Percentiles rank a stretch among this genome's conserved stretches.
Evolutionary conservation across 495 filamentous ascomycete genomes (phyloP).

Genomic region (Penicillium paradoxum): DNA sequence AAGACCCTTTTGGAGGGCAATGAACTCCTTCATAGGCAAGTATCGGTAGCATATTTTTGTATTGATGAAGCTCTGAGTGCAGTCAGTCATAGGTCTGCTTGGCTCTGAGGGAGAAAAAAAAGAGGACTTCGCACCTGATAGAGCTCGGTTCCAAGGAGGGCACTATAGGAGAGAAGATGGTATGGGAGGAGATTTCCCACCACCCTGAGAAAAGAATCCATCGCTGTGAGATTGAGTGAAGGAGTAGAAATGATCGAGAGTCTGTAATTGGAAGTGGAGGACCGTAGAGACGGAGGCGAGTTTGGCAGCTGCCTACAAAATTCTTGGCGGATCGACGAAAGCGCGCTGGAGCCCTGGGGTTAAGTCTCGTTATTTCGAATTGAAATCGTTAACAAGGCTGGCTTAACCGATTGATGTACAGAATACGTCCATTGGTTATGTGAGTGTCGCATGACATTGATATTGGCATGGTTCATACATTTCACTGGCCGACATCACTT

Average conservation of each 20-base stretch:
- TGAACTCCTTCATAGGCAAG: conserved; percentile 47
- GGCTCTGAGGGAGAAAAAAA: too few relatives aligned
- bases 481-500: too few relatives aligned
- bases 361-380: too few relatives aligned
- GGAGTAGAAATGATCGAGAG: background rate
- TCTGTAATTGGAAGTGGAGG: background rate
- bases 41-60: conserved; percentile 45
- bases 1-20: conserved; percentile 45
- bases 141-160: conserved; percentile 48
- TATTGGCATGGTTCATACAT: background rate
- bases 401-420: background rate
- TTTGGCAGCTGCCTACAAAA: background rate
- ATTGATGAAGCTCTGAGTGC: conserved; percentile 43
- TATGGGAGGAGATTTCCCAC: conserved; percentile 29
- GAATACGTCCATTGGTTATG: background rate
- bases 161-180: conserved; percentile 49
- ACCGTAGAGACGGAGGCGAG: background rate
- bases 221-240: background rate
- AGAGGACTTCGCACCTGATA: conserved; percentile 40
- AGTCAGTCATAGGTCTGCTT: background rate
- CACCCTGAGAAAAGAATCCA: conserved; percentile 14
- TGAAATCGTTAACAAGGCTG: background rate
- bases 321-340: background rate
- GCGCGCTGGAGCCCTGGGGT: too few relatives aligned
- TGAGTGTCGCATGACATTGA: background rate